phyloP scores from a whole-genome alignment of 2,329 filamentous ascomycete genomes.

The Shiraia bambusicola region DNA sequence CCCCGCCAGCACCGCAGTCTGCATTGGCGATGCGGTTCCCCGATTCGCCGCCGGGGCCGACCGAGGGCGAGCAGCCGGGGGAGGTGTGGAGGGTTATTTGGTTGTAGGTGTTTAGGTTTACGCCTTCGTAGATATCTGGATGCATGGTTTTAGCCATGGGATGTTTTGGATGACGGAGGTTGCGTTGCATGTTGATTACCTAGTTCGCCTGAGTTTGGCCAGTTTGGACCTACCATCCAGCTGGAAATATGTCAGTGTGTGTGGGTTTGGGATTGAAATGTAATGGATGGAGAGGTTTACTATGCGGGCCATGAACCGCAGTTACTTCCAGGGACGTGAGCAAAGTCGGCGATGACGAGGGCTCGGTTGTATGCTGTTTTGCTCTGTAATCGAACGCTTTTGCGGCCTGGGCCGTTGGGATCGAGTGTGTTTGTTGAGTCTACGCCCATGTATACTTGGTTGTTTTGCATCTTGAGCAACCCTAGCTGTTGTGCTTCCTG shows the following conservation, averaged over 20 bases:
- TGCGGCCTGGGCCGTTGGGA: conserved; percentile 38
- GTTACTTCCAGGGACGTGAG: conserved; percentile 41
- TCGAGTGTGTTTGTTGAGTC: conserved; percentile 33
- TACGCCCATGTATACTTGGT: conserved; percentile 44
- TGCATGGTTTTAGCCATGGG: too few species aligned
- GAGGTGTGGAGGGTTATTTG: conserved; percentile 44
- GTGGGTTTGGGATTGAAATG: not conserved
- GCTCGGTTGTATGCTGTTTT: conserved; percentile 41
- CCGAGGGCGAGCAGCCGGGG: conserved; percentile 34
- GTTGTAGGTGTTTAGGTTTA: conserved; percentile 41
- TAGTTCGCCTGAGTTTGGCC: conserved; percentile 44
- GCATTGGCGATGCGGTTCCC: conserved; percentile 30
- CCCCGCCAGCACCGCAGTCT: conserved; percentile 42
- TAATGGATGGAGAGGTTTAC: conserved; percentile 17
- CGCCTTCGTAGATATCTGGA: conserved; percentile 33
- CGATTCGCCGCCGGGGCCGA: conserved; percentile 37
- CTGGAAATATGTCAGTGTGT: conserved; percentile 17
- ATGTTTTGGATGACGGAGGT: not conserved
- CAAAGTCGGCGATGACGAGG: conserved; percentile 45
- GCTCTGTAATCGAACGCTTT: conserved; percentile 41
- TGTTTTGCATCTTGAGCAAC: conserved; percentile 34
- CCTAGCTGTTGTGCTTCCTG: conserved; percentile 37
- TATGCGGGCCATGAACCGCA: conserved; percentile 46
- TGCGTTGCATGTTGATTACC: too few species aligned
- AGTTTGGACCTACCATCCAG: conserved; percentile 45